Percentiles rank a stretch among this genome's conserved stretches.
Conservation (phyloP, 371 early-diverging fungal species). For the Chytridiales sp. region DNA sequence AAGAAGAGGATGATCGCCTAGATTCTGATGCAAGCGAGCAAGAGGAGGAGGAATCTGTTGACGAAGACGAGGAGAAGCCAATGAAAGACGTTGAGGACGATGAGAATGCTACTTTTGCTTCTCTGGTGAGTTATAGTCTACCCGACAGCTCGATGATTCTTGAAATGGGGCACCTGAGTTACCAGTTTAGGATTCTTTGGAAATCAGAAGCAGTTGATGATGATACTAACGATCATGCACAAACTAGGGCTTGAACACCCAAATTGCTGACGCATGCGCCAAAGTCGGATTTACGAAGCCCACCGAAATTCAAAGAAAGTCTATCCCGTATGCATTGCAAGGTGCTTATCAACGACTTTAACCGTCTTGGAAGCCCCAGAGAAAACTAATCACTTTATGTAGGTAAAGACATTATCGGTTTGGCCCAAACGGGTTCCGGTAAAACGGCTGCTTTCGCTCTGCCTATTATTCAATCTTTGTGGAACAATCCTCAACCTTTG, state of each 20-base stretch:
- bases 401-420: slow-evolving; percentile 90
- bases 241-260: slow-evolving; percentile 76
- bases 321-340: slow-evolving; percentile 43
- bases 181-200: not conserved
- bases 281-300: slow-evolving; percentile 87
- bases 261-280: slow-evolving; percentile 85
- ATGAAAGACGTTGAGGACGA: slow-evolving; percentile 18
- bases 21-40: no score
- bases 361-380: not conserved
- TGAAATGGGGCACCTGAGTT: not conserved
- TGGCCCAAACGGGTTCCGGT: slow-evolving; percentile 98
- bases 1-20: no score
- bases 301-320: slow-evolving; percentile 69
- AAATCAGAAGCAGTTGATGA: no score
- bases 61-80: slow-evolving; percentile 5
- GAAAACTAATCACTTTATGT: slow-evolving; percentile 2
- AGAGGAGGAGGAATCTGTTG: slow-evolving; percentile 10
- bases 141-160: not conserved
- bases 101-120: slow-evolving; percentile 19
- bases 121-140: slow-evolving; percentile 16
- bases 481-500: slow-evolving; percentile 84
- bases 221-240: no score
- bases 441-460: slow-evolving; percentile 98
- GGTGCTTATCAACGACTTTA: slow-evolving; percentile 18
- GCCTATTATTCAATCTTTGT: slow-evolving; percentile 91